Conservation (phyloP, 1,284 basidiomycete species). For the Coniophora puteana region DNA sequence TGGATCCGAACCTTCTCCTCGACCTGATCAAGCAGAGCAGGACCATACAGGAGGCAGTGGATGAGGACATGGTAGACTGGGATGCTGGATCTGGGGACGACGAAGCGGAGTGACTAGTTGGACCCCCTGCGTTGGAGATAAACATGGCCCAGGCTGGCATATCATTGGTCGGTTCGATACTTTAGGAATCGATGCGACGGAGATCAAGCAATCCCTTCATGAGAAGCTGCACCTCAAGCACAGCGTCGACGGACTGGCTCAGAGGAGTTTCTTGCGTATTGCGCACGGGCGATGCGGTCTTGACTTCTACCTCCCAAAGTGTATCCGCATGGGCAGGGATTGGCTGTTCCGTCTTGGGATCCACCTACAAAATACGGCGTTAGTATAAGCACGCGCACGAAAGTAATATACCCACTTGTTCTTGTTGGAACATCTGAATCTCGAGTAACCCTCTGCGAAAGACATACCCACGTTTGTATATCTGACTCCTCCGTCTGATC, state of each 20-base stretch:
- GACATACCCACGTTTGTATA: slow-evolving; percentile 74
- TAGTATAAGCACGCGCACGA: slow-evolving; percentile 1
- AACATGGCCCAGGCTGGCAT: too few species aligned
- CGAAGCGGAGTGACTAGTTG: slow-evolving; percentile 10
- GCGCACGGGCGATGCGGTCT: slow-evolving; percentile 69
- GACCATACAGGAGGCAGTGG: slow-evolving; percentile 27
- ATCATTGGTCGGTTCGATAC: too few species aligned
- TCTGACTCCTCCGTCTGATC: slow-evolving; percentile 61
- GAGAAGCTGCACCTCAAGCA: slow-evolving; percentile 71
- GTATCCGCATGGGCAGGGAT: slow-evolving; percentile 71
- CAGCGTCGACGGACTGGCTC: slow-evolving; percentile 59
- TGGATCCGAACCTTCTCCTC: slow-evolving; percentile 47
- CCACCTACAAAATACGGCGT: slow-evolving; percentile 41
- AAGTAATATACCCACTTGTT: slow-evolving; percentile 45
- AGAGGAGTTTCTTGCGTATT: slow-evolving; percentile 69
- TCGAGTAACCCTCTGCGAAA: slow-evolving; percentile 65
- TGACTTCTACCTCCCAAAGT: slow-evolving; percentile 81
- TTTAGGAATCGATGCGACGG: slow-evolving; percentile 56
- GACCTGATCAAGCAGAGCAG: slow-evolving; percentile 46
- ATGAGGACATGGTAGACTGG: slow-evolving; percentile 61
- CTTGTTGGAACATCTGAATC: slow-evolving; percentile 81
- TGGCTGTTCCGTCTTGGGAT: slow-evolving; percentile 65
- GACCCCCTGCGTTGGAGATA: too few species aligned
- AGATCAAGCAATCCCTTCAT: slow-evolving; percentile 79
- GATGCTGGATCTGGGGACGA: slow-evolving; percentile 47